phyloP scores from a whole-genome alignment of 169 alveolate genomes.

The Plasmodium chabaudi region DNA sequence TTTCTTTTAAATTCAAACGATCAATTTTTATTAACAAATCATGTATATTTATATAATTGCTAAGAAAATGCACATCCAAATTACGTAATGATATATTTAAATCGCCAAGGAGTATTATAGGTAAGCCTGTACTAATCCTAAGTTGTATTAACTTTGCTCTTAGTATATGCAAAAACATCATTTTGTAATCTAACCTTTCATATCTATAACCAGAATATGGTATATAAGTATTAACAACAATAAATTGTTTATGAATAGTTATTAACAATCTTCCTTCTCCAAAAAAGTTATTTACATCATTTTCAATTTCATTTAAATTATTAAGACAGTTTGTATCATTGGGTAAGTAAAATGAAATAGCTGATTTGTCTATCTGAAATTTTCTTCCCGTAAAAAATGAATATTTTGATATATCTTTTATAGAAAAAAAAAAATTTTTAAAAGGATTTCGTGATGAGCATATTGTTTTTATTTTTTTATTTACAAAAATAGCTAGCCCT shows the following conservation, averaged over 20 bases:
- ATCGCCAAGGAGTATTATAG: conserved; percentile 77
- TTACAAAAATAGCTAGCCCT: conserved; percentile 62
- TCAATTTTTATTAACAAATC: conserved; percentile 9
- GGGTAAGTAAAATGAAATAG: conserved; percentile 30
- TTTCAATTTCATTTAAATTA: conserved; percentile 1
- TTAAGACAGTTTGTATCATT: background rate
- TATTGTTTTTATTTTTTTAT: conserved; percentile 14
- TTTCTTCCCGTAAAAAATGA: conserved; percentile 15
- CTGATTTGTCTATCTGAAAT: conserved; percentile 21
- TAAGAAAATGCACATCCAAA: conserved; percentile 45
- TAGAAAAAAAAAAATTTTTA: conserved; percentile 41
- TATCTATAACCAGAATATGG: conserved; percentile 77
- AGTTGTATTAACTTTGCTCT: conserved; percentile 53
- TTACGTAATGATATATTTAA: conserved; percentile 65
- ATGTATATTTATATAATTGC: conserved; percentile 44
- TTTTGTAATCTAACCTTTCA: conserved; percentile 61
- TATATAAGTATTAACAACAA: conserved; percentile 68
- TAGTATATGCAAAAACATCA: conserved; percentile 75
- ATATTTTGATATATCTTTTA: conserved; percentile 5
- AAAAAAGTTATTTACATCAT: conserved; percentile 15
- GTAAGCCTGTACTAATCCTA: conserved; percentile 73
- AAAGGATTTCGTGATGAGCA: conserved; percentile 45
- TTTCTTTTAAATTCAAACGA: conserved; percentile 29
- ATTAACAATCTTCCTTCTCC: conserved; percentile 75
- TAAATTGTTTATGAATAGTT: conserved; percentile 59